Evolutionary conservation across 805 yeast species (phyloP).

Genomic region (Barnettozyma vustinii): DNA sequence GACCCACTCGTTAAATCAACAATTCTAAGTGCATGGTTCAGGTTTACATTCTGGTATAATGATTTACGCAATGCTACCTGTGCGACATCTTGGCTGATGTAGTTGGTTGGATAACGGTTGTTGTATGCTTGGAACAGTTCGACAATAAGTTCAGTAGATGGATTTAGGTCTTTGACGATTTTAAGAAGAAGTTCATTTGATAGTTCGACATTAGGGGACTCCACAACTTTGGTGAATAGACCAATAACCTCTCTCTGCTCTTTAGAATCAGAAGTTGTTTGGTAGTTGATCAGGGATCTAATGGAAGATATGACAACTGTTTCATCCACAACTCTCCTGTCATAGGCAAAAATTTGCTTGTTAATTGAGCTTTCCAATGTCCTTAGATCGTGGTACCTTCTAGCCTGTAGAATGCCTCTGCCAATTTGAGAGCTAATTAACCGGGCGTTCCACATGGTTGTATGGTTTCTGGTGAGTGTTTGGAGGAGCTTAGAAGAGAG

Average conservation of each 20-base stretch:
- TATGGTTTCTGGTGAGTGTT: not conserved
- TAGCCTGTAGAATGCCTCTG: not conserved
- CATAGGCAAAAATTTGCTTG: constrained; percentile 1
- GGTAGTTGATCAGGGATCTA: not conserved
- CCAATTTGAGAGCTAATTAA: not conserved
- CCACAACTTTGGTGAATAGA: constrained; percentile 1
- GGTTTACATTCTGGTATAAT: constrained; percentile 53
- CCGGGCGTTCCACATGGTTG: not conserved
- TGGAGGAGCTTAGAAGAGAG: not conserved
- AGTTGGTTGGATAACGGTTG: constrained; percentile 2
- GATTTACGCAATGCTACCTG: constrained; percentile 60
- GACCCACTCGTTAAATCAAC: constrained; percentile 60
- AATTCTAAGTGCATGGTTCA: constrained; percentile 48
- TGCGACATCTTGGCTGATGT: constrained; percentile 36
- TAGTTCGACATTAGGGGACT: constrained; percentile 7
- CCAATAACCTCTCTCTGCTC: not conserved
- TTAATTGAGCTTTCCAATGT: constrained; percentile 1
- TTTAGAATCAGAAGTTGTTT: not conserved
- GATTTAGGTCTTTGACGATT: constrained; percentile 3
- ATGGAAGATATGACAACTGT: constrained; percentile 1
- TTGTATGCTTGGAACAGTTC: constrained; percentile 6
- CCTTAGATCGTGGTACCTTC: constrained; percentile 3
- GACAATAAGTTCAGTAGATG: constrained; percentile 2
- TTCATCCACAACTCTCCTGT: constrained; percentile 2
- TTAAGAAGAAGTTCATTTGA: constrained; percentile 2